Percentiles rank a stretch among this genome's conserved stretches.
Conservation (phyloP, 1,284 basidiomycete genomes). For the Pseudozyma tsukubaensis region DNA sequence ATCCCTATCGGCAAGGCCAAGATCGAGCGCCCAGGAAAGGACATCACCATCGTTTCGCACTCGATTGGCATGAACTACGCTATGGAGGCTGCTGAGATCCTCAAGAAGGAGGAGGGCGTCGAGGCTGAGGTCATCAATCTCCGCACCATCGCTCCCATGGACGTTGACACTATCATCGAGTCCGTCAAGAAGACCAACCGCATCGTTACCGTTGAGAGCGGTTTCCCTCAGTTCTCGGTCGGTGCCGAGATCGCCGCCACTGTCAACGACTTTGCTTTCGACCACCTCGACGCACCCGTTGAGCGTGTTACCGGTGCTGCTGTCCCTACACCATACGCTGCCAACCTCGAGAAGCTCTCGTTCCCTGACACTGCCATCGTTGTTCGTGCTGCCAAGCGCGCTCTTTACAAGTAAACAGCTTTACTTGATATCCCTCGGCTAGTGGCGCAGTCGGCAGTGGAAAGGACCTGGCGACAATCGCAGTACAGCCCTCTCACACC, state of each 20-base stretch:
- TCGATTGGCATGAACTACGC: slow-evolving; percentile 64
- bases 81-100: slow-evolving; percentile 80
- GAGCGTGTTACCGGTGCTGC: slow-evolving; percentile 96
- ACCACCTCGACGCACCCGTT: slow-evolving; percentile 83
- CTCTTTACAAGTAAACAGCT: slow-evolving; percentile 60
- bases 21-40: slow-evolving; percentile 90
- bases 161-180: slow-evolving; percentile 93
- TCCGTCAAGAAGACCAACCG: slow-evolving; percentile 99
- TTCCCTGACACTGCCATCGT: slow-evolving; percentile 65
- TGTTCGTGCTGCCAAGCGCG: slow-evolving; percentile 62
- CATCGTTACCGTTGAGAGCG: slow-evolving; percentile 93
- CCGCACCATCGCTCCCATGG: slow-evolving; percentile 91
- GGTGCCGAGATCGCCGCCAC: slow-evolving; percentile 94
- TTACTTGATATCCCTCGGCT: no score
- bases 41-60: slow-evolving; percentile 95
- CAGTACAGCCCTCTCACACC: no score
- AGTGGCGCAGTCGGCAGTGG: no score
- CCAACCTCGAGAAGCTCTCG: slow-evolving; percentile 73
- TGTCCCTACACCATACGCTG: slow-evolving; percentile 60
- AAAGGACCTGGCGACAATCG: no score
- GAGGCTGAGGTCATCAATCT: slow-evolving; percentile 99
- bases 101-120: slow-evolving; percentile 92
- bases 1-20: slow-evolving; percentile 98
- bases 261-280: slow-evolving; percentile 78
- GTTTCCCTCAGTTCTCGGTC: slow-evolving; percentile 98